Evolutionary conservation across 192 early-diverging fungal genomes (phyloP), one percentile per base, ranked within the genome.

Genomic region (Coemansia pectinata): DNA sequence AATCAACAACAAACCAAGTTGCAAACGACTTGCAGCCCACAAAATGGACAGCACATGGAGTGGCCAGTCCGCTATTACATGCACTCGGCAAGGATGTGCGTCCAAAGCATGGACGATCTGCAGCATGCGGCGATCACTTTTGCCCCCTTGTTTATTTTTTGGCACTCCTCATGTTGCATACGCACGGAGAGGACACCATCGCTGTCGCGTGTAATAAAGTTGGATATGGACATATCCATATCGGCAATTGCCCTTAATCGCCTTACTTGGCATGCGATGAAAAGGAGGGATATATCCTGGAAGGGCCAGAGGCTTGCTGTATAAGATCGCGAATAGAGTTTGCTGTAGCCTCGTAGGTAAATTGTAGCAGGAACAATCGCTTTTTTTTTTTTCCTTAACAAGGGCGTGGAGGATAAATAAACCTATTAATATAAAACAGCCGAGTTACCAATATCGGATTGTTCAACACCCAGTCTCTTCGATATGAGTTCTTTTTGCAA

Each of bases 1-100:
- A 36, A 63, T 44, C 62, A 63, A 63, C 39, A 63, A 63, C 62
- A 58, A 67, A 55, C 29, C 33, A 41, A 40, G 36, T 14, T 58
- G 55, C 55, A 58, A 58, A 33, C 55, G 25, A 34, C 29, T 34
- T 58, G 55, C 7, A 21, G 47, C 47, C 21, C n/a, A 10, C 47
- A 50, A 21, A 50, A 58, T 58, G 55, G 55, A 29, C 55, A 33
- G 5, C 55, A 17, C 55, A 33, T 58, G 55, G 55, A 55, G 52
- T 9, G 11, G 25, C 52, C 23, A 29, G 27, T 9, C 52, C 52
- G 52, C 52, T 29, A 29, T 55, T 55, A 31, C 27, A 55, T 29
- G 55, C 47, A 42, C 41, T 15, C 14, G 4, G 15, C 41, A 50
- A 33, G 29, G 55, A 58, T 58, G 55, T 17, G 55, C 55, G 29